Conservation (phyloP, 495 filamentous ascomycete species). For the Daldinia loculata region DNA sequence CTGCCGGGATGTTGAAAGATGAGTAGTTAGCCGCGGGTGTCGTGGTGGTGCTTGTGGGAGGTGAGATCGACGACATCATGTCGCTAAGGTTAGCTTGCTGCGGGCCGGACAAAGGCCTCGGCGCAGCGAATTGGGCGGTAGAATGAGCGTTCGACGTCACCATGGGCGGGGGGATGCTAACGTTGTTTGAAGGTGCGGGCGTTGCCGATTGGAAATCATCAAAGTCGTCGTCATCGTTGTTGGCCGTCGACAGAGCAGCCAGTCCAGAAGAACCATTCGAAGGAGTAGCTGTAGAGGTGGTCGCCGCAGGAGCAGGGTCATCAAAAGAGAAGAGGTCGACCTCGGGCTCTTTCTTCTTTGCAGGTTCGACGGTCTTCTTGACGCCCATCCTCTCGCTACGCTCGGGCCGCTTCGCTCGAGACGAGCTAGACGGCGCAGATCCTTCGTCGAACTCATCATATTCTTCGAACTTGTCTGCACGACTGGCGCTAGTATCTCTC, state of each 20-base stretch:
- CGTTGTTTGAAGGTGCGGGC: slow-evolving; percentile 58
- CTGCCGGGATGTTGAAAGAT: slow-evolving; percentile 60
- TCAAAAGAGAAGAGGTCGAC: slow-evolving; percentile 91
- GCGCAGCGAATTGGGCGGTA: slow-evolving; percentile 76
- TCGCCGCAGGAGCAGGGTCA: slow-evolving; percentile 63
- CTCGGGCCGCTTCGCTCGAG: slow-evolving; percentile 54
- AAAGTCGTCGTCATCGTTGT: slow-evolving; percentile 89
- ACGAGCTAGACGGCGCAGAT: slow-evolving; percentile 54
- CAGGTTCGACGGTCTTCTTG: slow-evolving; percentile 65
- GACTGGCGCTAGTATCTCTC: slow-evolving; percentile 58
- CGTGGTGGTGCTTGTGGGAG: slow-evolving; percentile 66
- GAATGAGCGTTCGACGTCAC: slow-evolving; percentile 72
- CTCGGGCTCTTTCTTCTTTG: slow-evolving; percentile 84
- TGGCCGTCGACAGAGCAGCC: slow-evolving; percentile 57
- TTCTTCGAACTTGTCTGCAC: slow-evolving; percentile 86
- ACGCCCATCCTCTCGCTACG: slow-evolving; percentile 53
- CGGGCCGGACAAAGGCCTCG: slow-evolving; percentile 81
- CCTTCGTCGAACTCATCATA: slow-evolving; percentile 97
- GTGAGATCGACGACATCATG: slow-evolving; percentile 83
- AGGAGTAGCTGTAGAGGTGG: slow-evolving; percentile 56
- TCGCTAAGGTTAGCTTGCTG: slow-evolving; percentile 81
- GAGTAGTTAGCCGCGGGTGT: slow-evolving; percentile 63
- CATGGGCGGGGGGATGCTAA: slow-evolving; percentile 63
- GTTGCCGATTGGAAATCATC: slow-evolving; percentile 98
- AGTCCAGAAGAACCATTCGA: slow-evolving; percentile 61